Percentiles rank a stretch among this genome's conserved stretches.
Evolutionary conservation across 2,329 filamentous ascomycete species (phyloP).

Genomic region (Dactylellina sp.): DNA sequence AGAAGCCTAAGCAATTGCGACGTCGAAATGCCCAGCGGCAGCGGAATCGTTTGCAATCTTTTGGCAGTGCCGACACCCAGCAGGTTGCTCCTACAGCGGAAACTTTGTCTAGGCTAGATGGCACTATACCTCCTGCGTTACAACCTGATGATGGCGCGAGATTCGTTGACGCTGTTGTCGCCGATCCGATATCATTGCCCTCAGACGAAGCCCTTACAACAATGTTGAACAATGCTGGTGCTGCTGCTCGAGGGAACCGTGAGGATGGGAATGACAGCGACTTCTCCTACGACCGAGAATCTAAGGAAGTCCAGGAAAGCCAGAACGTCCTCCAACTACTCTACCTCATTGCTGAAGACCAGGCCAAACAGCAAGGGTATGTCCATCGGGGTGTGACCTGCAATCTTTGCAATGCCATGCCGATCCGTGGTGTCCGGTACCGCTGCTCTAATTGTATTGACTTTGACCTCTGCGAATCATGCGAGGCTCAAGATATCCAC

Average conservation of each 20-base stretch:
- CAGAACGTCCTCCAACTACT: constrained; percentile 60
- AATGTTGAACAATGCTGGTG: constrained; percentile 55
- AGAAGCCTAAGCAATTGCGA: constrained; percentile 57
- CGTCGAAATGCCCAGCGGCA: constrained; percentile 60
- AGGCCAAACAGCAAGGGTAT: constrained; percentile 86
- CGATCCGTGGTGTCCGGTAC: constrained; percentile 92
- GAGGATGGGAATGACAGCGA: constrained; percentile 58
- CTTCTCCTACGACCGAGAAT: constrained; percentile 58
- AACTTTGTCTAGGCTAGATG: constrained; percentile 39
- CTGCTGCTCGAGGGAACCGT: constrained; percentile 51
- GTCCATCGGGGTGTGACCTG: constrained; percentile 93
- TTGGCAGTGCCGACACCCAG: constrained; percentile 40
- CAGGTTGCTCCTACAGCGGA: constrained; percentile 40
- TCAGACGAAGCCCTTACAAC: constrained; percentile 49
- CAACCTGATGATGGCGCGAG: constrained; percentile 31
- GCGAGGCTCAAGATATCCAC: constrained; percentile 79
- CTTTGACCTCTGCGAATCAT: constrained; percentile 94
- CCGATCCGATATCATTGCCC: constrained; percentile 55
- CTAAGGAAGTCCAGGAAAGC: constrained; percentile 59
- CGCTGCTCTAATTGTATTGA: constrained; percentile 95
- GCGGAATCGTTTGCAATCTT: constrained; percentile 48
- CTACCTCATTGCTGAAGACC: constrained; percentile 69
- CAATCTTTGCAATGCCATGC: constrained; percentile 86
- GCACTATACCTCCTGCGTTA: constrained; percentile 27
- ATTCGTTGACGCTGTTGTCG: constrained; percentile 34